Base-by-base conservation (phyloP, 2,329 filamentous ascomycete genomes). In the Alternaria rosae region DNA sequence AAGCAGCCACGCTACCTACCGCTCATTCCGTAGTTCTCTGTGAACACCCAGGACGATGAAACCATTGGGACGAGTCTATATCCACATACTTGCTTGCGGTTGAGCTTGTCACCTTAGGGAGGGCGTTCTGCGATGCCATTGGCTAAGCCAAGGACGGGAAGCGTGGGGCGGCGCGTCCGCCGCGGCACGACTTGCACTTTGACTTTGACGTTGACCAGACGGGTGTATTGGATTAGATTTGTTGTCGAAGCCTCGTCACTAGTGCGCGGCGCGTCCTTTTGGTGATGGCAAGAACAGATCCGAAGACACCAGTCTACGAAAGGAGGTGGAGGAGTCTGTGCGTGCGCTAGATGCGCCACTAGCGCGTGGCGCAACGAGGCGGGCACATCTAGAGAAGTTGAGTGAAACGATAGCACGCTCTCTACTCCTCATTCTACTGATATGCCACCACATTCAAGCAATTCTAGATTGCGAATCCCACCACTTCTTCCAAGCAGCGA, bases 61-160 rank as follows among this genome's bases (percentile, higher is more conserved):
- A 17, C 25, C 13, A 71, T 71, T 70, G 68, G 68, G 42, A 26
- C 30, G 42, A 47, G 42, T 45, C n/a, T 61, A 42, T 54, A 54
- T 64, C 45, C 63, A 23, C 53, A 56, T 62, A 62, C 61, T 57
- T 62, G 38, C 44, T 52, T 59, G 53, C 62, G 62, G 54, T 65
- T 61, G 47, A 61, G 57, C 57, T 57, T 67, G 55, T 67, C 58
- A 64, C 61, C 53, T 43, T 53, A 42, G 28, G 52, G 50, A 62
- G 44, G 42, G 8, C 5, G 28, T 62, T 64, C 57, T 59, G 54
- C 12, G 20, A 23, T 55, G 25, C 42, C 10, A 71, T 71, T 71
- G 69, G 69, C 15, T 25, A 20, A 25, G 47, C 3, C 20, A 28
- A 41, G 30, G 44, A 53, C 12, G 47, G 28, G 56, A 42, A 48